Base-by-base conservation (phyloP, 306 rosid genomes). In the Abrus pulchellus region DNA sequence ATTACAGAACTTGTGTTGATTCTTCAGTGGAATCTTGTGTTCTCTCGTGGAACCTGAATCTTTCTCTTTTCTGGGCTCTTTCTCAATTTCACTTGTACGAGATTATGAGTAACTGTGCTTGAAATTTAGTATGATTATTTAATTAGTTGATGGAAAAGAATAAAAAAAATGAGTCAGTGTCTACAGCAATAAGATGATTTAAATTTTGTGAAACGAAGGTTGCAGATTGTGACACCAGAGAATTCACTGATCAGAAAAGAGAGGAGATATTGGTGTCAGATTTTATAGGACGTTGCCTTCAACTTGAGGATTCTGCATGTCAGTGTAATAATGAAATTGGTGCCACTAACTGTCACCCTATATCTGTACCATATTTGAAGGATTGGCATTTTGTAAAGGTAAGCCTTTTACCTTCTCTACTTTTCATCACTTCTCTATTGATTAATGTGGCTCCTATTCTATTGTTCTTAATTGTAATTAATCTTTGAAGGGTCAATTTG, bases 301-400 rank as follows among this genome's bases (percentile, higher is more conserved):
- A 32, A 32, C 27, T 40, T 27, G 82, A 77, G 80, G 84, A 72
- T 53, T 83, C 90, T 14, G 13, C 80, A 74, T 76, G 69, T 62
- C 85, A 82, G 33, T 34, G 78, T 56, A 54, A 28, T 67, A 13
- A 43, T 84, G 85, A 83, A 45, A 77, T 32, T 72, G n/a, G 73
- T 28, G 20, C 13, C 33, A 52, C 70, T 76, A 65, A 61, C 47
- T 85, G 69, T 77, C 80, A 85, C 60, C 62, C 79, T 62, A 74
- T 82, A 30, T 72, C 82, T 59, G 81, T 87, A 52, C 90, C 89
- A 8, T 95, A 95, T 87, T 87, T 95, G 90, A 95, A 95, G 91
- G 98, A 95, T 82, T 95, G 99, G 98, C 99, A 95, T 92, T 91
- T 95, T 84, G 96, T 91, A 5, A 95, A 91, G 98, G 99, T 93